Evolutionary conservation across 768 basidiomycete genomes (phyloP), one percentile per base, ranked within the genome.

Genomic region (Paxillus rubicundulus): DNA sequence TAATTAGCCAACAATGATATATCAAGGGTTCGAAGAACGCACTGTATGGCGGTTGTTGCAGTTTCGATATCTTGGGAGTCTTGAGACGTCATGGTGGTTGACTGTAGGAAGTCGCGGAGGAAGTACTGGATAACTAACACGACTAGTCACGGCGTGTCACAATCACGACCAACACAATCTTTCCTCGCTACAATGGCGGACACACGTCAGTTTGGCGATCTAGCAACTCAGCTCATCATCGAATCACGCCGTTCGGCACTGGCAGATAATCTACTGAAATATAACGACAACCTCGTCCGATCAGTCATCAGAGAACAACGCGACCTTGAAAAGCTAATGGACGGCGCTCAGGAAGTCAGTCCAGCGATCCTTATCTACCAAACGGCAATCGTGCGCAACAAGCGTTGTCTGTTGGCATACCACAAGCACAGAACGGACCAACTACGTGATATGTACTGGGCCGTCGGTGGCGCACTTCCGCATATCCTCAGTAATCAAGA

Each of bases 321-420:
- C 66, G 87, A 89, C 61, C 86, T 98, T 56, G 88, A 92, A 65
- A 78, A 76, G 49, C 66, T 75, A 57, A 70, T 68, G 9, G 78
- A 77, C 56, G 62, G 69, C 46, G 66, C 74, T 34, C 73, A 83
- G 45, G 81, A 82, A 2, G 61, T 78, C 50, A 70, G 77, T 18
- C 75, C 77, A 17, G 80, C 85, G 17, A 73, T 95, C 55, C 81
- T 92, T 61, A 82, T 98, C 63, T 85, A 89, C 66, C 92, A 96
- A 70, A 90, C 95, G 8, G 85, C 91, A 34, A 87, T 96, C 60
- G 77, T 86, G 37, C 84, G 94, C 56, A 97, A 98, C 77, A 97
- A 96, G 69, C 87, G 97, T n/a, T 93, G 92, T 67, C 78, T 98
- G 4, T 82, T 98, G 41, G 93, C 92, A 0, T 99, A 98, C 71